Conservation (phyloP, 495 filamentous ascomycete species). For the Cercophora scortea region DNA sequence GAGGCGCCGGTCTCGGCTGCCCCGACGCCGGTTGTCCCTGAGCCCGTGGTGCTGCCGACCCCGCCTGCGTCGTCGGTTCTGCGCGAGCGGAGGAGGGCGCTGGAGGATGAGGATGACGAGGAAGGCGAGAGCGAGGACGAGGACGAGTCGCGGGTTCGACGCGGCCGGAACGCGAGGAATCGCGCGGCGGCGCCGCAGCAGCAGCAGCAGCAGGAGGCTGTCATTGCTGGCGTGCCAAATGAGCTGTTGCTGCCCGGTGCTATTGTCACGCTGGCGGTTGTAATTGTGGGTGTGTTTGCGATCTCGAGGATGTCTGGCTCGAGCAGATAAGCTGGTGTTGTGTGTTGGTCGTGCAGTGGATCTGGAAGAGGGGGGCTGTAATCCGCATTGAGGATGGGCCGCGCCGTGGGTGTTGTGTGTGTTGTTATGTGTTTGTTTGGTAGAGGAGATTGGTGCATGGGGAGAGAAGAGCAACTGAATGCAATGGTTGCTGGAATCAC, state of each 20-base stretch:
- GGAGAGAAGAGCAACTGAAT: too few species aligned
- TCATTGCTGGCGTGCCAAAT: slow-evolving; percentile 89
- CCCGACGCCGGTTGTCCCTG: slow-evolving; percentile 55
- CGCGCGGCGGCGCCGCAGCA: slow-evolving; percentile 17
- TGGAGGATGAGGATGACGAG: slow-evolving; percentile 50
- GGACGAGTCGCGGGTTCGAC: slow-evolving; percentile 40
- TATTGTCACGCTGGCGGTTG: slow-evolving; percentile 87
- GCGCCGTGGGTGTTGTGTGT: too few species aligned
- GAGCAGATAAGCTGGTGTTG: slow-evolving; percentile 42
- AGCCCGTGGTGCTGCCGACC: slow-evolving; percentile 34
- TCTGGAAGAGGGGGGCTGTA: too few species aligned
- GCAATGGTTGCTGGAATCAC: too few species aligned
- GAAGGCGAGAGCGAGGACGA: slow-evolving; percentile 56
- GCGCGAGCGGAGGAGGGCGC: slow-evolving; percentile 51
- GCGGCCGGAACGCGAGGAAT: slow-evolving; percentile 26
- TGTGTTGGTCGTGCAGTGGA: not conserved
- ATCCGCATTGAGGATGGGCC: too few species aligned
- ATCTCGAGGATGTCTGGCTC: slow-evolving; percentile 68
- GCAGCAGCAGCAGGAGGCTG: slow-evolving; percentile 57
- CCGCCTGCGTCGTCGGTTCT: slow-evolving; percentile 48
- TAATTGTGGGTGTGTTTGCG: slow-evolving; percentile 90
- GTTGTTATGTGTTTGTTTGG: too few species aligned
- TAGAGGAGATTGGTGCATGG: too few species aligned
- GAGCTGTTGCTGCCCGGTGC: slow-evolving; percentile 90
- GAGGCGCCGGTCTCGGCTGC: slow-evolving; percentile 59